A percentile compares a stretch with the other conserved stretches of the same genome.
Evolutionary conservation across 208 protist genomes (phyloP).

Genomic region (Crithidia sp.): DNA sequence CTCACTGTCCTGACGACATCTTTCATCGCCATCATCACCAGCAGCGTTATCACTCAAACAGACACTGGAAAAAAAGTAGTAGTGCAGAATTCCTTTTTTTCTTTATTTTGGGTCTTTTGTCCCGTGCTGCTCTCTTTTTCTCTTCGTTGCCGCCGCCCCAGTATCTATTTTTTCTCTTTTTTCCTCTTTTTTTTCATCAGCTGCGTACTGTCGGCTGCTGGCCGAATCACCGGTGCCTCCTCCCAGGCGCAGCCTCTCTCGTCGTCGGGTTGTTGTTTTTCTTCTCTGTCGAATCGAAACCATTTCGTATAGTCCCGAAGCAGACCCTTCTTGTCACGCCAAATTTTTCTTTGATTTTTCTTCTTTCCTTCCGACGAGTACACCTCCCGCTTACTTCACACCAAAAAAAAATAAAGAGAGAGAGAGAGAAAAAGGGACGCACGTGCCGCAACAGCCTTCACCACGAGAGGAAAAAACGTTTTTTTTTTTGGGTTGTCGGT

Average conservation of each 20-base stretch:
- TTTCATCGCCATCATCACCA: no score
- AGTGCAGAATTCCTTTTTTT: not conserved
- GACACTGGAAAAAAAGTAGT: not conserved
- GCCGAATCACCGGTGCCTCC: not conserved
- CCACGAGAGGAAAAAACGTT: no score
- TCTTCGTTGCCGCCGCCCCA: not conserved
- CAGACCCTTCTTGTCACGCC: no score
- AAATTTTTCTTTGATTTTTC: not conserved
- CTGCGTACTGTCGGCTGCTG: not conserved
- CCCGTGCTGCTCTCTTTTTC: not conserved
- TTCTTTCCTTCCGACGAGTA: not conserved
- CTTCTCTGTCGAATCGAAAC: no score
- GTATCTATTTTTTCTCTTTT: not conserved
- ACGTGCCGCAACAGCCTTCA: no score
- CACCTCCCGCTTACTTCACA: not conserved
- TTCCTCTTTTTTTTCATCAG: not conserved
- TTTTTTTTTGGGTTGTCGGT: not conserved
- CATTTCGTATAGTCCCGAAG: no score
- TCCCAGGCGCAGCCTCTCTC: not conserved
- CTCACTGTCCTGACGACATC: no score
- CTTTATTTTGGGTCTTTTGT: not conserved
- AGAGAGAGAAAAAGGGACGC: no score
- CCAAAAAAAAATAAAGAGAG: not conserved
- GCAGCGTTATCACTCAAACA: no score
- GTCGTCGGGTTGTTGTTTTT: no score